These are phyloP conservation scores for Acidomyces sp. DNA, from an alignment of 495 filamentous ascomycete species.

Conservation along the genomic window DNA sequence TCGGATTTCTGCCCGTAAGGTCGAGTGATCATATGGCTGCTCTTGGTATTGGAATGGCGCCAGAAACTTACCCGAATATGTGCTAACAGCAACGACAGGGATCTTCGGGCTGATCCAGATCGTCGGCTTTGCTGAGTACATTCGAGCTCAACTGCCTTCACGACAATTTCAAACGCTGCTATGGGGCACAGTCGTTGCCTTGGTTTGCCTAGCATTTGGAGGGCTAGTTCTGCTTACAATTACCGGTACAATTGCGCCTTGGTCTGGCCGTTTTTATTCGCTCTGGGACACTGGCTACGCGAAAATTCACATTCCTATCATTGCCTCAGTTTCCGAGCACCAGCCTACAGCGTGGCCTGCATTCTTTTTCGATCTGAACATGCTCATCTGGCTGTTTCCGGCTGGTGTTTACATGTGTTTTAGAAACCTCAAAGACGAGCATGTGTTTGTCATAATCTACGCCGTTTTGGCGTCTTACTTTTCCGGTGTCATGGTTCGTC, in stretches of 20 bases:
- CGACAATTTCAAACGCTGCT: constrained; percentile 85
- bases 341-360: constrained; percentile 99
- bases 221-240: constrained; percentile 72
- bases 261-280: constrained; percentile 98
- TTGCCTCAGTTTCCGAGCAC: constrained; percentile 97
- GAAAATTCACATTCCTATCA: constrained; percentile 99
- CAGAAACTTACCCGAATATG: neutral
- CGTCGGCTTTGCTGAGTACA: constrained; percentile 82
- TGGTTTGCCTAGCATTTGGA: constrained; percentile 59
- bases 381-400: constrained; percentile 98
- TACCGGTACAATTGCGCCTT: constrained; percentile 85
- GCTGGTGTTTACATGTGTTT: constrained; percentile 98
- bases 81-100: constrained; percentile 41
- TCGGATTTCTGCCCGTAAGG: constrained; percentile 89
- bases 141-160: constrained; percentile 73
- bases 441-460: constrained; percentile 97
- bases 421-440: constrained; percentile 83
- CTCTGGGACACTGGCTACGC: constrained; percentile 98
- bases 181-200: constrained; percentile 62
- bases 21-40: constrained; percentile 99
- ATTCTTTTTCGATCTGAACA: constrained; percentile 97
- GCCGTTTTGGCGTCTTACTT: constrained; percentile 93
- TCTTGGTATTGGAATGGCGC: constrained; percentile 44
- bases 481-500: constrained; percentile 95
- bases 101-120: constrained; percentile 94